A percentile compares a stretch with the other conserved stretches of the same genome.
These are phyloP conservation scores for Kurtzmaniella quercitrusa DNA, from an alignment of 1,139 yeast genomes.

Conservation along the genomic window DNA sequence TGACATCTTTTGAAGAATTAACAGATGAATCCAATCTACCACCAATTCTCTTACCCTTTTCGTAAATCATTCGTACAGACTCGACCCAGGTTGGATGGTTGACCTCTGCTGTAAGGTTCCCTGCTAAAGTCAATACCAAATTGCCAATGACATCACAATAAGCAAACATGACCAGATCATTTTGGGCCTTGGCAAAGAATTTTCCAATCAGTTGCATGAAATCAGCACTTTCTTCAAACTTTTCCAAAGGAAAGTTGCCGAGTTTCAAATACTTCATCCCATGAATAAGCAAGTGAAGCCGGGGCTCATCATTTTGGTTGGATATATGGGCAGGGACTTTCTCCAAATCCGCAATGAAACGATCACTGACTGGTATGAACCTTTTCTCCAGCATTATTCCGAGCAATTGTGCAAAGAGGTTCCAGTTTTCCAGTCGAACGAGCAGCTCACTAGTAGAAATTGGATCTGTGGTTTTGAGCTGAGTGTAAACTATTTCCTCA, in stretches of 20 bases:
- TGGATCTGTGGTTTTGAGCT: conserved; percentile 85
- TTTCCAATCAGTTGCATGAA: conserved; percentile 82
- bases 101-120: conserved; percentile 84
- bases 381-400: conserved; percentile 88
- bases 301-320: conserved; percentile 60
- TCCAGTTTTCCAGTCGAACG: conserved; percentile 91
- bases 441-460: conserved; percentile 54
- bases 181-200: conserved; percentile 66
- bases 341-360: conserved; percentile 90
- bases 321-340: conserved; percentile 57
- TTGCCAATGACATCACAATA: conserved; percentile 82
- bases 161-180: conserved; percentile 62
- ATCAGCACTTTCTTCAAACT: conserved; percentile 89
- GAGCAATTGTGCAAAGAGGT: conserved; percentile 78
- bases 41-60: conserved; percentile 24
- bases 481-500: conserved; percentile 92
- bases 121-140: conserved; percentile 77
- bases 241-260: conserved; percentile 81
- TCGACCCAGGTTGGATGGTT: conserved; percentile 95
- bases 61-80: conserved; percentile 62
- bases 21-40: conserved; percentile 1
- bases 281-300: conserved; percentile 69
- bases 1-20: conserved; percentile 6
- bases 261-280: conserved; percentile 87
- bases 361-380: conserved; percentile 83